Evolutionary conservation across 192 early-diverging fungal species (phyloP).

Genomic region (Geranomyces michiganensis): DNA sequence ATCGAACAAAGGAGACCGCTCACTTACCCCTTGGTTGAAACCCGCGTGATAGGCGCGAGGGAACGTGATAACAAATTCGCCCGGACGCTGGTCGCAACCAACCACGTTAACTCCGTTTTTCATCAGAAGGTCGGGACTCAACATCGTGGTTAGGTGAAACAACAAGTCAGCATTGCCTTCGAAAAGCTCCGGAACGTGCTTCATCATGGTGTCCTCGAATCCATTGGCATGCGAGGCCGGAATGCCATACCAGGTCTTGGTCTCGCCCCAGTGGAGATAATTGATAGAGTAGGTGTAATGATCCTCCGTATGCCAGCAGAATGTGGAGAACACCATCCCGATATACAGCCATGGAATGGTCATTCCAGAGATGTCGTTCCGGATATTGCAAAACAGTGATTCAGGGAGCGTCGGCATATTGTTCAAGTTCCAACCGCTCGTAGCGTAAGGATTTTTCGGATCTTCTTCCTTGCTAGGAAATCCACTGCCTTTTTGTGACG

Average conservation of each 20-base stretch:
- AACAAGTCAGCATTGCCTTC: conserved; percentile 85
- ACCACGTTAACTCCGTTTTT: conserved; percentile 71
- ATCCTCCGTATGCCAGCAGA: conserved; percentile 98
- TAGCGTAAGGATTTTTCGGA: conserved; percentile 65
- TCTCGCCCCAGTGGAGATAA: conserved; percentile 90
- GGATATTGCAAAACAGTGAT: conserved; percentile 83
- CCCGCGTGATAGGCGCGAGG: conserved; percentile 92
- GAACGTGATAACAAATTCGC: conserved; percentile 91
- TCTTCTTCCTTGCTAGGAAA: conserved; percentile 72
- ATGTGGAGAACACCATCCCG: conserved; percentile 91
- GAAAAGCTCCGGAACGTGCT: conserved; percentile 82
- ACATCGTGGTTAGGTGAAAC: conserved; percentile 89
- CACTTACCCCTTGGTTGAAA: conserved; percentile 88
- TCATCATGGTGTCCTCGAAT: conserved; percentile 82
- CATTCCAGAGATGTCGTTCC: conserved; percentile 92
- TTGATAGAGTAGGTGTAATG: conserved; percentile 96
- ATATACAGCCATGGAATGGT: conserved; percentile 96
- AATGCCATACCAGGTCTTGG: conserved; percentile 97
- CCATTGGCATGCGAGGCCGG: conserved; percentile 72
- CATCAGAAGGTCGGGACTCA: conserved; percentile 74
- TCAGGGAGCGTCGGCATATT: conserved; percentile 75
- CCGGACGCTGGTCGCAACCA: conserved; percentile 84
- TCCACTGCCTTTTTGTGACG: conserved; percentile 70
- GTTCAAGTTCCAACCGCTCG: conserved; percentile 82
- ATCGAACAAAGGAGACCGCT: neutral